Evolutionary conservation across 352 stramenopile genomes (phyloP), one percentile per base, ranked within the genome.

Genomic region (Phytophthora uliginosa): DNA sequence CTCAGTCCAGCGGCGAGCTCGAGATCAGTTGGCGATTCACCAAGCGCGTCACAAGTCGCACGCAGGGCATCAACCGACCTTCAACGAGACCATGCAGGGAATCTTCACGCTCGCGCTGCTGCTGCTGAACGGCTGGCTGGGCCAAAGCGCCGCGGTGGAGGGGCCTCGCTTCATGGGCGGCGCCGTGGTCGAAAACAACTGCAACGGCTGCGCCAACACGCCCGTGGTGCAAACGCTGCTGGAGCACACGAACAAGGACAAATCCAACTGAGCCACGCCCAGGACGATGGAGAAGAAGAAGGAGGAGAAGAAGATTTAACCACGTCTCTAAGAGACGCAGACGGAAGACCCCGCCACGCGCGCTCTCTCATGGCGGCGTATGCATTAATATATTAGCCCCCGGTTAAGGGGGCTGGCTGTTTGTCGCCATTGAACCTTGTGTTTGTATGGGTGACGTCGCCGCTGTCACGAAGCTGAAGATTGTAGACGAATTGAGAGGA

Each of bases 101-200:
- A 71, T 85, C 65, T 85, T 85, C 72, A 79, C 75, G 22, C 72
- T 85, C 67, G 71, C 78, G 54, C 66, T 85, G 51, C 61, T 77
- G 50, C 72, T 77, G 36, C 75, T 85, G 26, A 83, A 79, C 63
- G 54, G 74, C 38, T 77, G 69, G 68, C 13, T 72, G 20, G 61
- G 62, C 45, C 51, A 54, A 34, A 24, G 62, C 58, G 40, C 42
- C 4, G 67, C 73, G 47, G 67, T 51, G 4, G 45, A 58, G 7
- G 54, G 22, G 0, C 71, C 65, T 3, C 18, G 34, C 59, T 71
- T 77, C 48, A 20, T 64, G 33, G 71, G 71, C 20, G 71, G 71
- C 18, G 17, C 59, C 17, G 71, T 77, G 26, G 66, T 77, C 34
- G 59, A 74, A 38, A 73, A 65, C 24, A 59, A 59, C 42, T 57